Evolutionary conservation across 495 filamentous ascomycete genomes (phyloP), one percentile per base, ranked within the genome.

Genomic region (Daldinia decipiens): DNA sequence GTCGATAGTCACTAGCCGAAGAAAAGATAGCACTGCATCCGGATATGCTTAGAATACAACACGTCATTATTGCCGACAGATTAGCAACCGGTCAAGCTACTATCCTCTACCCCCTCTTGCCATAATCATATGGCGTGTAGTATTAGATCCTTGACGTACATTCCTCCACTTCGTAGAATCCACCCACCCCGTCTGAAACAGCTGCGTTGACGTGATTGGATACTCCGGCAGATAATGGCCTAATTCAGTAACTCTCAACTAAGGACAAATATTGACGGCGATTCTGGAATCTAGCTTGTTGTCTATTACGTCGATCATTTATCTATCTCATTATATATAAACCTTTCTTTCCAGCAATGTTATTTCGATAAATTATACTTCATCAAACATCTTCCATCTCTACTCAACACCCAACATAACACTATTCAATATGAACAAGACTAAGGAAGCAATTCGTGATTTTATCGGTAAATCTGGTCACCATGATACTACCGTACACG

Each of bases 401-500:
- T 55, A 73, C 68, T 26, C 62, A 32, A 9, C 74, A 55, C 13
- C 70, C 50, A 67, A 60, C 24, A 32, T 5, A 36, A n/a, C 0
- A 0, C 6, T 43, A 38, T 43, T 39, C 77, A 82, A 27, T 71
- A 89, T 89, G 86, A 82, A 89, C 4, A 85, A 83, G 73, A 83
- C 85, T 34, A 90, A 88, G 77, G 76, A 79, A 67, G 80, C 81
- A 39, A 81, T 89, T 64, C 74, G 72, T 17, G 82, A 84, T 68
- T 86, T 89, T 79, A 80, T 86, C 67, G 81, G 73, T 76, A 85
- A 85, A 69, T 68, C 82, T 31, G 87, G 87, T 65, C 85, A 88
- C 63, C 79, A 88, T 68, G 85, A 89, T 72, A 90, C 87, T 19
- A 89, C 87, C 12, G 83, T 89, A 9, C 84, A 88, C 72, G 86